phyloP scores from a whole-genome alignment of 768 basidiomycete genomes.

The Leccinum disarticulatum region DNA sequence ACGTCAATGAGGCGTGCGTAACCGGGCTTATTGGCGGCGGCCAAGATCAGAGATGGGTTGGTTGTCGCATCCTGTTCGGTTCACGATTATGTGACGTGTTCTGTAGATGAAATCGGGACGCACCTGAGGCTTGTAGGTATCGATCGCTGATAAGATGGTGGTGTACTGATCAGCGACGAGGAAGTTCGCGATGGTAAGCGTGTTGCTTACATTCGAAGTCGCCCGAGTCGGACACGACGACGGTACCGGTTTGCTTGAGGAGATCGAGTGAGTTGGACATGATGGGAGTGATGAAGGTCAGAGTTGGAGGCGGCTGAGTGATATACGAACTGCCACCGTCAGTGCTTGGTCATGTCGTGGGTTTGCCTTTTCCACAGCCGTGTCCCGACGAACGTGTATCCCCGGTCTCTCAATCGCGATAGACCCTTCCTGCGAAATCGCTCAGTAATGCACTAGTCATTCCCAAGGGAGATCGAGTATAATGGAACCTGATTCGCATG shows the following conservation, averaged over 20 bases:
- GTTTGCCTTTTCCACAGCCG: slow-evolving; percentile 20
- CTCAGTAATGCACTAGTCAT: neutral
- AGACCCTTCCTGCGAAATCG: neutral
- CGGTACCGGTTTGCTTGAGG: slow-evolving; percentile 90
- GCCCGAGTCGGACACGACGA: slow-evolving; percentile 96
- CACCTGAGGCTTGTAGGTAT: slow-evolving; percentile 93
- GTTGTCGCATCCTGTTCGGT: slow-evolving; percentile 86
- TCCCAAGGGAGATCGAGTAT: neutral
- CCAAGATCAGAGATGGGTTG: slow-evolving; percentile 93
- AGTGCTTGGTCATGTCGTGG: slow-evolving; percentile 17
- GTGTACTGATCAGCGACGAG: slow-evolving; percentile 23
- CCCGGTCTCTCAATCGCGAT: neutral
- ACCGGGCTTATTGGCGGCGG: slow-evolving; percentile 86
- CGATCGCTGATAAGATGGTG: slow-evolving; percentile 66
- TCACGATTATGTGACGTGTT: slow-evolving; percentile 9
- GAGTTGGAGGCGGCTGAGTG: slow-evolving; percentile 8
- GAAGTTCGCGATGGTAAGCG: slow-evolving; percentile 10
- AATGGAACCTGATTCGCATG: too few species aligned
- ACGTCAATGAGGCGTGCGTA: slow-evolving; percentile 79
- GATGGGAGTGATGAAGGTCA: slow-evolving; percentile 33
- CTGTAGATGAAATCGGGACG: slow-evolving; percentile 19
- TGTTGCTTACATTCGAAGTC: slow-evolving; percentile 76
- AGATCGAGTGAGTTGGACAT: slow-evolving; percentile 81
- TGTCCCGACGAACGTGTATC: slow-evolving; percentile 16
- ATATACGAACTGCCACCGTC: slow-evolving; percentile 21